Evolutionary conservation across 2,329 filamentous ascomycete species (phyloP), one percentile per base, ranked within the genome.

Genomic region (Delphinella strobiligena): DNA sequence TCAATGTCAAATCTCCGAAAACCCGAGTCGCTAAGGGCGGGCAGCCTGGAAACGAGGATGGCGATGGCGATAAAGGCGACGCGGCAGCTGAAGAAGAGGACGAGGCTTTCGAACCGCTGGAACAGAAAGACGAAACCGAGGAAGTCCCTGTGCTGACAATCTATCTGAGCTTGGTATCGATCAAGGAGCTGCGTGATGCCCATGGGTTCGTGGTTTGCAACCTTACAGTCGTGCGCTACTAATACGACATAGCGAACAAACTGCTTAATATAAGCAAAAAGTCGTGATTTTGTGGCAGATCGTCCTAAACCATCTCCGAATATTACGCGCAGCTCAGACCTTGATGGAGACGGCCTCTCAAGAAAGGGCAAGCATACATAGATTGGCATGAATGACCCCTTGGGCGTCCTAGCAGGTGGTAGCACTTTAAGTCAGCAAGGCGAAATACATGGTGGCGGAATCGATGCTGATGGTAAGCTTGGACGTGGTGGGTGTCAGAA

Each of bases 91-190:
- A 47, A 9, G 47, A 52, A 0, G 54, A 50, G 1, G 54, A 49
- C 4, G 49, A 49, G 3, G 67, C 64, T 16, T 80, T 80, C 47
- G 75, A 80, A 55, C 56, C 63, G 9, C 72, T 74, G 64, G 45
- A 68, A 74, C 53, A 68, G 19, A 62, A 52, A 31, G 58, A 61
- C n/a, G 61, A 64, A 16, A 55, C 64, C 45, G 63, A 64, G 44
- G 63, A 58, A 16, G 58, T 69, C 38, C 71, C 72, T 12, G 67
- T 74, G 31, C 61, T 84, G 65, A 74, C 70, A 45, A 61, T 80
- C 16, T 77, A 80, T 47, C 54, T 84, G 12, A 74, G 75, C 0
- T 56, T 62, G 18, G 57, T 58, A 11, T 59, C 71, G 10, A 57
- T 83, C 24, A 67, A 70, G 14, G 72, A 75, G 46, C 55, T 84